Percentiles rank a stretch among this genome's conserved stretches.
Conservation (phyloP, 352 stramenopile genomes). For the Phytophthora aleatoria region DNA sequence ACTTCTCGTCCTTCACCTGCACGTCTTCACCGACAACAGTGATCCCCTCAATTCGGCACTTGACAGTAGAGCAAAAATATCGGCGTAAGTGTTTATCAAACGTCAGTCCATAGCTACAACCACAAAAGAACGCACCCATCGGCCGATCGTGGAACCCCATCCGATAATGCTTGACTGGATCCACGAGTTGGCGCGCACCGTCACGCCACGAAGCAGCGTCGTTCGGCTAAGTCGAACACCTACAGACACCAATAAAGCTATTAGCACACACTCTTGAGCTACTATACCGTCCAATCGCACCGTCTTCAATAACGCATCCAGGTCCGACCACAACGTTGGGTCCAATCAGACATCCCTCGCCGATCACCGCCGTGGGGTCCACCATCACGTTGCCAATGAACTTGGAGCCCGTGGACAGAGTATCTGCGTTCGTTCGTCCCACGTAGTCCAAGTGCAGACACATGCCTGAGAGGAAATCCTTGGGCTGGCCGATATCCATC, state of each 20-base stretch:
- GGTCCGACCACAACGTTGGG: conserved; percentile 87
- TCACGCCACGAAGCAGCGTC: conserved; percentile 79
- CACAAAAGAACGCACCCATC: conserved; percentile 57
- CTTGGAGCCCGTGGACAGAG: conserved; percentile 64
- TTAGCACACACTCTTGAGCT: conserved; percentile 1
- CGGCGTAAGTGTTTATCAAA: background rate
- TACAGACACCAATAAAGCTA: conserved; percentile 19
- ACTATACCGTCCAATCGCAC: conserved; percentile 29
- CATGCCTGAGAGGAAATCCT: conserved; percentile 90
- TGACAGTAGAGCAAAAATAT: background rate
- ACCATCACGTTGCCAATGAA: conserved; percentile 89
- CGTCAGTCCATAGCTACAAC: background rate
- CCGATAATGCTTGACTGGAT: conserved; percentile 91
- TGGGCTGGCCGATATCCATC: conserved; percentile 92
- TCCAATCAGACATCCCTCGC: conserved; percentile 79
- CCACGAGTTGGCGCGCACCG: conserved; percentile 81
- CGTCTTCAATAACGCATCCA: conserved; percentile 85
- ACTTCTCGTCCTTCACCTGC: conserved; percentile 89
- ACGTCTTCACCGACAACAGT: conserved; percentile 89
- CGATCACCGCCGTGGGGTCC: conserved; percentile 77
- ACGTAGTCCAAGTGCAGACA: conserved; percentile 85
- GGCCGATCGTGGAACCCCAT: conserved; percentile 86
- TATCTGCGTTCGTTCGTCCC: conserved; percentile 45
- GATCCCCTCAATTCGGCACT: conserved; percentile 86
- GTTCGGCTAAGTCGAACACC: conserved; percentile 84